These are phyloP conservation scores for Hibiscus mutabilis DNA, from an alignment of 345 rosid genomes.

Conservation along the genomic window DNA sequence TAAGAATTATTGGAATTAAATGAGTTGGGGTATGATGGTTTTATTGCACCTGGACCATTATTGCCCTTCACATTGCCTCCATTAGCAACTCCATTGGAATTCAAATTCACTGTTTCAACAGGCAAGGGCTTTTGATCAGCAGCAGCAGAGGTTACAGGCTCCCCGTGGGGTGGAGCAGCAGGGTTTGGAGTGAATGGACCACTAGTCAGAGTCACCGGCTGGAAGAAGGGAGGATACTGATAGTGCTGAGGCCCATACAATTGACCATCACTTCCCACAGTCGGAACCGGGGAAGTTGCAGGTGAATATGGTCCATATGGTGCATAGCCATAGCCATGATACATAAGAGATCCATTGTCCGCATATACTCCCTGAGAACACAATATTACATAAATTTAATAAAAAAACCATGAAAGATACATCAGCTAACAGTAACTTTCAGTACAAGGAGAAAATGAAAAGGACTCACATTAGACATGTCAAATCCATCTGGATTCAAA, in stretches of 20 bases:
- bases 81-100: conserved; percentile 34
- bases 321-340: conserved; percentile 63
- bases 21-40: conserved; percentile 43
- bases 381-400: background rate
- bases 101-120: conserved; percentile 46
- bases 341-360: conserved; percentile 72
- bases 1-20: conserved; percentile 44
- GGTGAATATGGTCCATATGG: conserved; percentile 81
- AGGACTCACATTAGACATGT: conserved; percentile 51
- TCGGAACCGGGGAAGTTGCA: conserved; percentile 69
- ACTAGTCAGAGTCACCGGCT: conserved; percentile 46
- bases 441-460: background rate
- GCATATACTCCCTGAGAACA: conserved; percentile 59
- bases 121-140: conserved; percentile 54
- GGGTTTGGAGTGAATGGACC: conserved; percentile 48
- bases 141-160: conserved; percentile 44
- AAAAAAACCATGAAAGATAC: background rate
- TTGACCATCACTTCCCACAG: conserved; percentile 74
- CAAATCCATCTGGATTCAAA: conserved; percentile 56
- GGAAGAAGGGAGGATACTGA: conserved; percentile 78
- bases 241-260: conserved; percentile 83
- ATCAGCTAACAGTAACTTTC: background rate
- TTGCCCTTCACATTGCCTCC: conserved; percentile 45
- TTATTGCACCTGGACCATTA: conserved; percentile 47
- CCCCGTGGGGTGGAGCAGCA: conserved; percentile 41